A percentile compares a stretch with the other conserved stretches of the same genome.
Evolutionary conservation across 2,329 filamentous ascomycete genomes (phyloP).

Genomic region (Phialophora chinensis): DNA sequence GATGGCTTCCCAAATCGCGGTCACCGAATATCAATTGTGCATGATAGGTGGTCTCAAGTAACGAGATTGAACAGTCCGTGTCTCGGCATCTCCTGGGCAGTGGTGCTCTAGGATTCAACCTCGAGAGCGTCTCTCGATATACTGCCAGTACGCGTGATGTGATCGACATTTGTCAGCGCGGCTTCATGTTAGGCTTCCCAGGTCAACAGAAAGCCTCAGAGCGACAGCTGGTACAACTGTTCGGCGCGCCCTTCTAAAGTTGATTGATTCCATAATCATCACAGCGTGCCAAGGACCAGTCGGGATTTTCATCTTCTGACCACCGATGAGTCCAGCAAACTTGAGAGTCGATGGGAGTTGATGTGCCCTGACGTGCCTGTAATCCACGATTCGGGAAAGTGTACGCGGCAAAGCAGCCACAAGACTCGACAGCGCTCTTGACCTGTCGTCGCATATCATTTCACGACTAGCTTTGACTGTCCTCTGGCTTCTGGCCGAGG

Average conservation of each 20-base stretch:
- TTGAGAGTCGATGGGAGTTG: neutral
- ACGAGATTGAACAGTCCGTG: neutral
- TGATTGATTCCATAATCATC: neutral
- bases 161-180: neutral
- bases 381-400: neutral
- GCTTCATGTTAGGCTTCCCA: neutral
- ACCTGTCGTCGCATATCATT: neutral
- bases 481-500: constrained; percentile 5
- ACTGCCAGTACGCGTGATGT: neutral
- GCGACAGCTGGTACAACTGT: neutral
- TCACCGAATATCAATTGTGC: neutral
- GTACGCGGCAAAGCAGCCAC: neutral
- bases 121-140: neutral
- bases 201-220: neutral
- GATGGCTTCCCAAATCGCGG: neutral
- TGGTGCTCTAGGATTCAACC: neutral
- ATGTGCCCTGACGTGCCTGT: neutral
- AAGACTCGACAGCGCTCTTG: neutral
- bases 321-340: neutral
- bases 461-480: neutral
- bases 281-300: neutral
- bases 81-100: neutral
- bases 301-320: neutral
- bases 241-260: neutral
- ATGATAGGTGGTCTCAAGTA: neutral